Evolutionary conservation across 108 stramenopile genomes (phyloP).

Genomic region (Discostella stelligeroides): DNA sequence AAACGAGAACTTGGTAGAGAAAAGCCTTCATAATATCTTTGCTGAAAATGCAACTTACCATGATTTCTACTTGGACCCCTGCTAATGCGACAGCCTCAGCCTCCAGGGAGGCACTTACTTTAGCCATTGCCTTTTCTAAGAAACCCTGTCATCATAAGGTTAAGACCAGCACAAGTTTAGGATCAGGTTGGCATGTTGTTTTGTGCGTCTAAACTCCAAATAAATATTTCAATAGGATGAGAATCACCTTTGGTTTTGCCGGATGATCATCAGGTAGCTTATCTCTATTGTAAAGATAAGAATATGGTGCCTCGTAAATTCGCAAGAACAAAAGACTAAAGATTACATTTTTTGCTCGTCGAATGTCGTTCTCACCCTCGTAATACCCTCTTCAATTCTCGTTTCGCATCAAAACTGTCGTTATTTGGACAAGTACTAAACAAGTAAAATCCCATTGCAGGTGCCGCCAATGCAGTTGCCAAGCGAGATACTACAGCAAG

Average conservation of each 20-base stretch:
- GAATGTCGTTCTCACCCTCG: slow-evolving; percentile 22
- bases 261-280: slow-evolving; percentile 34
- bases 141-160: slow-evolving; percentile 11
- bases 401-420: slow-evolving; percentile 38
- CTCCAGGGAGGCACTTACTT: slow-evolving; percentile 29
- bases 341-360: neutral
- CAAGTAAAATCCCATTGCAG: slow-evolving; percentile 30
- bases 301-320: neutral
- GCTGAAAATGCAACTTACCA: slow-evolving; percentile 21
- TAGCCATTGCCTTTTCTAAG: slow-evolving; percentile 28
- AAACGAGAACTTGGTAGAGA: neutral
- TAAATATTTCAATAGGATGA: neutral
- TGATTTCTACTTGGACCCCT: slow-evolving; percentile 27
- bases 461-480: slow-evolving; percentile 37
- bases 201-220: neutral
- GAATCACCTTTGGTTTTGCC: slow-evolving; percentile 32
- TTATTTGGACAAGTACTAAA: slow-evolving; percentile 38
- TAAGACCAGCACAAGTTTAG: neutral
- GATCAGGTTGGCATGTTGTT: neutral
- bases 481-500: slow-evolving; percentile 23
- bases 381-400: slow-evolving; percentile 42
- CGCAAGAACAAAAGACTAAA: neutral
- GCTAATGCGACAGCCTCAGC: slow-evolving; percentile 30
- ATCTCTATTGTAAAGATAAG: slow-evolving; percentile 11
- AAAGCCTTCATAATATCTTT: neutral